These are phyloP conservation scores for Vitis cinerea DNA, from an alignment of 164 flowering plant species.

Conservation along the genomic window DNA sequence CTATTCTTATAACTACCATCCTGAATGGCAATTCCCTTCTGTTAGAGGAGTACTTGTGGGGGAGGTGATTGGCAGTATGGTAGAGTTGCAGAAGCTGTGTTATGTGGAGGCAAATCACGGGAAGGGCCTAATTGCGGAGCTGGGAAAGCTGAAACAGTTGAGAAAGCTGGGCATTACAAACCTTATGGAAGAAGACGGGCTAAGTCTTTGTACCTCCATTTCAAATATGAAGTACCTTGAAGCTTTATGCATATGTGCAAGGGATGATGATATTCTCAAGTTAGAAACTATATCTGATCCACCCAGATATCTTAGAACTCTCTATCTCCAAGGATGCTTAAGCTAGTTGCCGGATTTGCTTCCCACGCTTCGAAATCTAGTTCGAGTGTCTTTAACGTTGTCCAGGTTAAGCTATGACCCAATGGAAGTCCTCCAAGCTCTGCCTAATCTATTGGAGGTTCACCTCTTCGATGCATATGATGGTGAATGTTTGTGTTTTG, in stretches of 20 bases:
- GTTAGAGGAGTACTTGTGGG: background rate
- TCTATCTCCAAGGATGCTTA: too few species aligned
- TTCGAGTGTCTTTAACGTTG: accelerated
- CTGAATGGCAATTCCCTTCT: accelerated
- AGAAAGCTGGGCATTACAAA: constrained; percentile 5
- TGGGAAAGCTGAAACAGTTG: background rate
- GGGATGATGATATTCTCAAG: background rate
- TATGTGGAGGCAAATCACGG: constrained; percentile 1
- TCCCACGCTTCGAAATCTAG: too few species aligned
- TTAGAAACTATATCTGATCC: too few species aligned
- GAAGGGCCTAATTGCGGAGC: background rate
- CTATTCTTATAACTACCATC: accelerated
- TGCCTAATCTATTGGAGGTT: constrained; percentile 11
- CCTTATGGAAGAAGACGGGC: background rate
- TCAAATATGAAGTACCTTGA: constrained; percentile 14
- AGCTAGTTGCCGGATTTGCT: too few species aligned
- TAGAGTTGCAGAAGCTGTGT: constrained; percentile 8
- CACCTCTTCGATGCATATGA: background rate
- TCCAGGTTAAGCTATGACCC: too few species aligned
- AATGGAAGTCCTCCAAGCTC: background rate
- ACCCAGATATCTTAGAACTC: too few species aligned
- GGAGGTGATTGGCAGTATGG: background rate
- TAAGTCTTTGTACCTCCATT: constrained; percentile 3
- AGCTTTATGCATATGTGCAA: background rate
- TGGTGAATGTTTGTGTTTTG: background rate